Evolutionary conservation across 2,329 filamentous ascomycete genomes (phyloP).

Genomic region (Penicillium nordicum): DNA sequence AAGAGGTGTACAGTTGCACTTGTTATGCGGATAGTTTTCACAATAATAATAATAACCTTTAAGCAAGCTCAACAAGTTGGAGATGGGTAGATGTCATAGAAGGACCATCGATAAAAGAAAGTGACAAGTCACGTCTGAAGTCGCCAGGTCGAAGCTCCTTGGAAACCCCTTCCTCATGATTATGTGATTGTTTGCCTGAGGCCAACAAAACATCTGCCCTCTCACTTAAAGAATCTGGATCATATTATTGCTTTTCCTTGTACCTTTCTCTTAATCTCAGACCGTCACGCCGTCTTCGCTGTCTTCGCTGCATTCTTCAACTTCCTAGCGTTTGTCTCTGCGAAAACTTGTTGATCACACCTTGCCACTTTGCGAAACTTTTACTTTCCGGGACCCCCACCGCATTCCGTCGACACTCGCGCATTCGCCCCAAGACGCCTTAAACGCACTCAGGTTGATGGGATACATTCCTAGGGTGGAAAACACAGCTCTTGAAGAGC

Average conservation of each 20-base stretch:
- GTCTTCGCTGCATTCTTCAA: neutral
- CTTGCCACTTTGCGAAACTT: slow-evolving; percentile 14
- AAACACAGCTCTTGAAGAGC: slow-evolving; percentile 1
- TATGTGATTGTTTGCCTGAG: slow-evolving; percentile 4
- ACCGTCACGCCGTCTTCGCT: neutral
- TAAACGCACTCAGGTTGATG: slow-evolving; percentile 9
- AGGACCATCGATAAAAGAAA: neutral
- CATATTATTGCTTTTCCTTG: neutral
- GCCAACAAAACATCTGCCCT: neutral
- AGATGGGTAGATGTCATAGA: neutral
- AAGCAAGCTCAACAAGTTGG: neutral
- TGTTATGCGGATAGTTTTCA: too few species aligned
- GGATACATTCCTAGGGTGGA: neutral
- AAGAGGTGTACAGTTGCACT: neutral
- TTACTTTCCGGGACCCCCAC: slow-evolving; percentile 15
- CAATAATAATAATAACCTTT: neutral
- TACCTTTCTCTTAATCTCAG: neutral
- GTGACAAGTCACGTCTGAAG: neutral
- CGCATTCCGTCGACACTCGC: slow-evolving; percentile 15
- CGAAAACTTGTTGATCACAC: neutral
- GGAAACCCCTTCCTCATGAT: neutral
- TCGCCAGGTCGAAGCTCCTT: neutral
- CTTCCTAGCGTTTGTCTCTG: neutral
- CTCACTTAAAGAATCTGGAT: neutral
- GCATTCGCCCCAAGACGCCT: slow-evolving; percentile 13